Conservation (phyloP, 352 stramenopile species). For the Pythium brassicae region DNA sequence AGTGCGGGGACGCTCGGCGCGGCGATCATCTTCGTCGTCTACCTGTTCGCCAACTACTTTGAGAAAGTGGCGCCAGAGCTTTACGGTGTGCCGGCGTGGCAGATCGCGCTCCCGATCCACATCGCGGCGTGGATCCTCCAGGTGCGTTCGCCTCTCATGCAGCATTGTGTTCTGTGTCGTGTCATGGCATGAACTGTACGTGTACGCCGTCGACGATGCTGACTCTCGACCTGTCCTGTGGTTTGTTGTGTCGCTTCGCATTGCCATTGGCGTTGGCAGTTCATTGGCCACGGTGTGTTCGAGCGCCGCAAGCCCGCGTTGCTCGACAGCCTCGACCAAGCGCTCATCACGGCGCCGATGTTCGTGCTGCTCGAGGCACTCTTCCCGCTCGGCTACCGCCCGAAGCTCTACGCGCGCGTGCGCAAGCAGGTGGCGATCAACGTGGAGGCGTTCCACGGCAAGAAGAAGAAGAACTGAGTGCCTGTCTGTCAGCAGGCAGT, state of each 20-base stretch:
- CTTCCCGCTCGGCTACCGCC: slow-evolving; percentile 74
- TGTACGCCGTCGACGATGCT: too few species aligned
- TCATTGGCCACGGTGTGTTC: slow-evolving; percentile 85
- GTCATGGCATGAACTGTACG: too few species aligned
- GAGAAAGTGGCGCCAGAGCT: slow-evolving; percentile 28
- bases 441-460: slow-evolving; percentile 45
- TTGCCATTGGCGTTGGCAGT: slow-evolving; percentile 27
- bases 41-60: slow-evolving; percentile 64
- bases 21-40: slow-evolving; percentile 40
- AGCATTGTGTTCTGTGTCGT: background rate
- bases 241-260: too few species aligned
- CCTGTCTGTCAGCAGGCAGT: background rate
- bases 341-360: slow-evolving; percentile 73
- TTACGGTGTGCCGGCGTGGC: slow-evolving; percentile 40
- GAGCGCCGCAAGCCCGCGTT: slow-evolving; percentile 81
- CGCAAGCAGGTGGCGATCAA: slow-evolving; percentile 59
- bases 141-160: too few species aligned
- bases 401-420: slow-evolving; percentile 56
- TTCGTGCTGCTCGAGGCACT: slow-evolving; percentile 84
- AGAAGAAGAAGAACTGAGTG: slow-evolving; percentile 2
- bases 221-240: too few species aligned
- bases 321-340: slow-evolving; percentile 83
- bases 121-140: slow-evolving; percentile 54
- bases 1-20: slow-evolving; percentile 53
- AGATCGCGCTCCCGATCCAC: slow-evolving; percentile 55